Base-by-base conservation (phyloP, 2,329 filamentous ascomycete species). In the Akanthomyces uredinophilus region DNA sequence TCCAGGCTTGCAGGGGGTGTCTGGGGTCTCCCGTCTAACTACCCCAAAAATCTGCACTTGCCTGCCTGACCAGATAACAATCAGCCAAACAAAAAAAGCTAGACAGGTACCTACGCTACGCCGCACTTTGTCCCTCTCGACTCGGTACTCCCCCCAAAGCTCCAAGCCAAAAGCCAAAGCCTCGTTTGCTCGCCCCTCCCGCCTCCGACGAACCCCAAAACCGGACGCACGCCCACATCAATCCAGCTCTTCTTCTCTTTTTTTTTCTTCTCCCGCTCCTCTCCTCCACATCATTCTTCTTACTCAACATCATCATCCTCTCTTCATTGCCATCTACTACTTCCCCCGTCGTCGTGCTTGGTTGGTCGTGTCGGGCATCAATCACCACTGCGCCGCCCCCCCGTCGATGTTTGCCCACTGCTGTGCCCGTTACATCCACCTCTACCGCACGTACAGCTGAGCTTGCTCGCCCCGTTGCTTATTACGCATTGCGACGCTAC, bases 391-490 rank as follows among this genome's bases (percentile, higher is more conserved):
- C 39, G n/a, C 41, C 37, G 14, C 14, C 37, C 37, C 6, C 14
- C 39, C 47, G 14, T 60, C 60, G 46, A 62, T 62, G 60, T 47
- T 46, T 22, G 60, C 60, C 46, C 60, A 62, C 52, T 62, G 60
- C 43, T 62, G 52, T 27, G 29, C 52, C 43, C 32, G 44, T 43
- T 55, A 56, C 35, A 43, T 47, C 50, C 43, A 24, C 44, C 60
- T 62, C 51, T 56, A 55, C 44, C 60, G 60, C 32, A 62, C 60
- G 18, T 62, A 62, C 52, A 62, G 52, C 52, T 62, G 18, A 55
- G 14, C 39, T 3, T 13, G 16, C 57, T 16, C 24, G 37, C 47
- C 29, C n/a, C 39, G 22, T 20, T 41, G 44, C 46, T 4, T 8
- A 8, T 32, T 49, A 46, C 43, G 44, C 56, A 44, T 41, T 22